These are phyloP conservation scores for Violaceomyces palustris DNA, from an alignment of 1,284 basidiomycete genomes.

Conservation along the genomic window DNA sequence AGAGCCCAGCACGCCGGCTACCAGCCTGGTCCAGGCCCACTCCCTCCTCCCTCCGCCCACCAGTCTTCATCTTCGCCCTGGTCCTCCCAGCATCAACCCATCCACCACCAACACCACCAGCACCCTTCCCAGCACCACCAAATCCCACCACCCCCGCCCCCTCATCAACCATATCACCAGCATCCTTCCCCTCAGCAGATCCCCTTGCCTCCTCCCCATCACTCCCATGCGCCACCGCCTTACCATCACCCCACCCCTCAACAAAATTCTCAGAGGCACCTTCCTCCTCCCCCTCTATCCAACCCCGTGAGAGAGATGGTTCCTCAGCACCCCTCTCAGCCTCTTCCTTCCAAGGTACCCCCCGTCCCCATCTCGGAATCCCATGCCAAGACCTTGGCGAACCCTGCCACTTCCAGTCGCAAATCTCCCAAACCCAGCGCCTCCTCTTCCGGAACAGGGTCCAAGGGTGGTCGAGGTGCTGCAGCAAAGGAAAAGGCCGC, in stretches of 20 bases:
- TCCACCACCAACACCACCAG: no score
- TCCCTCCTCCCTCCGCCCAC: no score
- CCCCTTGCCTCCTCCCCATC: slow-evolving; percentile 1
- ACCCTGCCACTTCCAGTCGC: slow-evolving; percentile 17
- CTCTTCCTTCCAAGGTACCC: slow-evolving; percentile 1
- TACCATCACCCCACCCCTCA: slow-evolving; percentile 21
- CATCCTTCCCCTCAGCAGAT: slow-evolving; percentile 22
- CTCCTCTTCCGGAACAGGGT: slow-evolving; percentile 1
- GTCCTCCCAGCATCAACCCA: no score
- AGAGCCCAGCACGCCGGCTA: no score
- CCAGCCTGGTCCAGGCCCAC: no score
- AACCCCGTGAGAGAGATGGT: not conserved
- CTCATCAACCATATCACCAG: no score
- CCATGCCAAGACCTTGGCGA: slow-evolving; percentile 18
- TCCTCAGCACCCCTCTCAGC: slow-evolving; percentile 4
- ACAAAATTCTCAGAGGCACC: slow-evolving; percentile 19
- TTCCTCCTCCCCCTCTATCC: slow-evolving; percentile 8
- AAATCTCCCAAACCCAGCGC: not conserved
- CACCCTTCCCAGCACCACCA: no score
- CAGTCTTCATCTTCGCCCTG: no score
- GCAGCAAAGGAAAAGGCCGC: slow-evolving; percentile 25
- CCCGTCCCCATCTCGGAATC: slow-evolving; percentile 13
- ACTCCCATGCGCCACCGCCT: slow-evolving; percentile 21
- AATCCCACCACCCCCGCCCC: no score
- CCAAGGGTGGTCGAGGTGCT: slow-evolving; percentile 14